Percentiles rank a stretch among this genome's conserved stretches.
Evolutionary conservation across 192 early-diverging fungal genomes (phyloP).

Genomic region (Coemansia sp.): DNA sequence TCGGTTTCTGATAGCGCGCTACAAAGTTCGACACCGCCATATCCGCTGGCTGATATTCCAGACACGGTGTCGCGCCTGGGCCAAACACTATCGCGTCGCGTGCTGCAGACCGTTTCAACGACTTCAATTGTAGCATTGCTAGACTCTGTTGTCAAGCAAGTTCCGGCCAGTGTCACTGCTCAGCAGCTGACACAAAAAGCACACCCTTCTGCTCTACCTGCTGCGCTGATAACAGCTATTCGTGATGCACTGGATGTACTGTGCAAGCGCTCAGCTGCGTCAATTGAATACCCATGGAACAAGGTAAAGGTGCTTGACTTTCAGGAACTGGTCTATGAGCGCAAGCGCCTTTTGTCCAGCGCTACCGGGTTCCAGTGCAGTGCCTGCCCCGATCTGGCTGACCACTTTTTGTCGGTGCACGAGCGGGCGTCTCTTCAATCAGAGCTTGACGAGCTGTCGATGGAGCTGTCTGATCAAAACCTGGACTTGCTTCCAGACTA

Average conservation of each 20-base stretch:
- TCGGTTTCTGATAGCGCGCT: background rate
- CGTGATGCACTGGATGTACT: conserved; percentile 30
- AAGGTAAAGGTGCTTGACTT: conserved; percentile 89
- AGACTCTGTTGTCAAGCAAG: conserved; percentile 28
- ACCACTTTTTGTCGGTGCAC: conserved; percentile 59
- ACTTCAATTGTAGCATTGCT: conserved; percentile 26
- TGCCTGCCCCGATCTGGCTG: conserved; percentile 38
- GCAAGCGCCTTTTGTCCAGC: conserved; percentile 51
- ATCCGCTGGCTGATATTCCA: conserved; percentile 23
- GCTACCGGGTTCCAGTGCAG: conserved; percentile 36
- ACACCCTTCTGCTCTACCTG: conserved; percentile 5
- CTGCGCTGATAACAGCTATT: conserved; percentile 51
- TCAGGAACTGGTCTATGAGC: conserved; percentile 69
- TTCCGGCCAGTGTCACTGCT: conserved; percentile 1
- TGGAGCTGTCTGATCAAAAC: conserved; percentile 87
- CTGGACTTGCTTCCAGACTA: conserved; percentile 93
- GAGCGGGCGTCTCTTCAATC: conserved; percentile 62
- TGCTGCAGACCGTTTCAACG: conserved; percentile 13
- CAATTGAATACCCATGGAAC: conserved; percentile 74
- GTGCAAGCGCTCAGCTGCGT: conserved; percentile 23
- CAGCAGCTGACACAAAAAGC: conserved; percentile 18
- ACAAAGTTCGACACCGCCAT: conserved; percentile 20
- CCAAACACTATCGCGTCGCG: conserved; percentile 16
- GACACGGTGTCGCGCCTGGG: conserved; percentile 10
- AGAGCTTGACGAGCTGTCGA: conserved; percentile 72